These are phyloP conservation scores for Phytopythium ostracodes DNA, from an alignment of 352 stramenopile species.

Conservation along the genomic window DNA sequence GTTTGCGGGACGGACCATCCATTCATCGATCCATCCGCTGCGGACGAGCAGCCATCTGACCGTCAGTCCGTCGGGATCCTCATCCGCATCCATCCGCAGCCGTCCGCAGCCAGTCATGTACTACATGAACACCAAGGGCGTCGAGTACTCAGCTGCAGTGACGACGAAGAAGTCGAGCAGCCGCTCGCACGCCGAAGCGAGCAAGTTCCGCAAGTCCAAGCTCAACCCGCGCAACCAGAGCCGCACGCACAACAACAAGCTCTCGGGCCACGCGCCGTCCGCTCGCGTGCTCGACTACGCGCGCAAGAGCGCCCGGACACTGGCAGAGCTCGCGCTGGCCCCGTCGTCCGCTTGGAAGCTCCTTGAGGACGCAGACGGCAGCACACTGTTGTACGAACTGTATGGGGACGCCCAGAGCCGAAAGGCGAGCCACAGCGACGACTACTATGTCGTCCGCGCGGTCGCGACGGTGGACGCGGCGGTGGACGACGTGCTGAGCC, in stretches of 20 bases:
- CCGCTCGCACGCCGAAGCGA: neutral
- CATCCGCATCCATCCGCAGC: neutral
- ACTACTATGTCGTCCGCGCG: constrained; percentile 57
- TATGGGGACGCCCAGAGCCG: constrained; percentile 23
- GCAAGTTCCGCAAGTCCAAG: constrained; percentile 39
- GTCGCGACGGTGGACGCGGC: constrained; percentile 46
- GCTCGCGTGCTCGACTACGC: constrained; percentile 52
- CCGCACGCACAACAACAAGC: constrained; percentile 36
- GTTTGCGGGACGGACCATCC: neutral
- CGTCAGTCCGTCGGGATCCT: neutral
- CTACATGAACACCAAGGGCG: constrained; percentile 11
- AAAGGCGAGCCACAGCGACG: constrained; percentile 37
- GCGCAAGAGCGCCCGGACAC: constrained; percentile 39
- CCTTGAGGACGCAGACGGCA: constrained; percentile 10
- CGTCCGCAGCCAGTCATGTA: constrained; percentile 3
- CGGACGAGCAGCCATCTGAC: neutral
- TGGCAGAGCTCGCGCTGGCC: constrained; percentile 34
- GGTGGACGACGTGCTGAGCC: constrained; percentile 36
- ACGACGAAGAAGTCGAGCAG: constrained; percentile 1
- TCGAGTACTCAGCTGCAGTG: constrained; percentile 9
- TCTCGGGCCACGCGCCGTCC: constrained; percentile 45
- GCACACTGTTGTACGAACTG: constrained; percentile 59
- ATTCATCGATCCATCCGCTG: neutral
- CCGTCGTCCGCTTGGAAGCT: constrained; percentile 16
- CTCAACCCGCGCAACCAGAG: constrained; percentile 40